A percentile compares a stretch with the other conserved stretches of the same genome.
These are phyloP conservation scores for Talaromyces amestolkiae DNA, from an alignment of 2,329 filamentous ascomycete genomes.

Conservation along the genomic window DNA sequence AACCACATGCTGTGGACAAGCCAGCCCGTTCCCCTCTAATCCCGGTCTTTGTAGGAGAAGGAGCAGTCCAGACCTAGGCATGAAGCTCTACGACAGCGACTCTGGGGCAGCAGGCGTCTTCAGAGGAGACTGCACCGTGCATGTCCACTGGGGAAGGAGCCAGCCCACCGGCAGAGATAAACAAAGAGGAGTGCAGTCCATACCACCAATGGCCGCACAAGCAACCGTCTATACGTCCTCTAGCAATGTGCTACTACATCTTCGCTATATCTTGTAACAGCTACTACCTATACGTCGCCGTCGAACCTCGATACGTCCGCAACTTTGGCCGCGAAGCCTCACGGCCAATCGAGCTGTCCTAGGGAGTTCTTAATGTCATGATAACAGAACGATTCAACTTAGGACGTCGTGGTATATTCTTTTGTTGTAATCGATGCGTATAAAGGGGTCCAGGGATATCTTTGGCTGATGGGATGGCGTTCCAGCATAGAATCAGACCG, in stretches of 20 bases:
- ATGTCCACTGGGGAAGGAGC: not conserved
- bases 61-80: too few relatives aligned
- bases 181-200: not conserved
- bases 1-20: too few relatives aligned
- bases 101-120: too few relatives aligned
- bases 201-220: not conserved
- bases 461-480: not conserved
- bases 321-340: not conserved
- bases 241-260: not conserved
- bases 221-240: not conserved
- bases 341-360: not conserved
- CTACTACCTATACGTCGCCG: not conserved
- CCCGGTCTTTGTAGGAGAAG: too few relatives aligned
- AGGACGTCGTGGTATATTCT: too few relatives aligned
- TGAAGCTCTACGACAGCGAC: too few relatives aligned
- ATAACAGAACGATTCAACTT: not conserved
- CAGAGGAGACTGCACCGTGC: too few relatives aligned
- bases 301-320: not conserved
- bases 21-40: too few relatives aligned
- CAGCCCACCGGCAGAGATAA: not conserved
- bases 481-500: not conserved
- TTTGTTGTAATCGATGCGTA: not conserved
- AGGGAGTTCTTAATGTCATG: not conserved
- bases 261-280: not conserved
- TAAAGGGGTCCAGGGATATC: not conserved